phyloP scores from a whole-genome alignment of 805 yeast genomes.

The Peterozyma toletana region DNA sequence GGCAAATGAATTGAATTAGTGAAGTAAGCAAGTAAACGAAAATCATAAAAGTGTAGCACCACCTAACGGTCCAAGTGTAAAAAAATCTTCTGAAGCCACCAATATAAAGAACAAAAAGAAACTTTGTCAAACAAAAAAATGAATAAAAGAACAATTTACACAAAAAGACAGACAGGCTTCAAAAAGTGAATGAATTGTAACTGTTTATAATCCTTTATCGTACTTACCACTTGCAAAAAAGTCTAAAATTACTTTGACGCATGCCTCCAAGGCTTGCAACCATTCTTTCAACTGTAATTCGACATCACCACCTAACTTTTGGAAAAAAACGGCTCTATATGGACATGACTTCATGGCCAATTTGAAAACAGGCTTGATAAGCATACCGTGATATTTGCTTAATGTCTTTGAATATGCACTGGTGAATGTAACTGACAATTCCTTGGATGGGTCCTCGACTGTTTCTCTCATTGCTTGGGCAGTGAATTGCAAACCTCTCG shows the following conservation, averaged over 20 bases:
- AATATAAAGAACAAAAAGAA: too few species aligned
- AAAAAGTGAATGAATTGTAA: neutral
- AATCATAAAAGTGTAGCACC: too few species aligned
- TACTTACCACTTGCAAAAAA: slow-evolving; percentile 77
- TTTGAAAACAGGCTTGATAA: slow-evolving; percentile 81
- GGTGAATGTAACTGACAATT: slow-evolving; percentile 71
- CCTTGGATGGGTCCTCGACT: slow-evolving; percentile 52
- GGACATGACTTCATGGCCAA: slow-evolving; percentile 96
- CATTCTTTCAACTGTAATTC: slow-evolving; percentile 57
- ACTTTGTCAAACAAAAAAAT: too few species aligned
- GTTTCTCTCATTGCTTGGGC: slow-evolving; percentile 83
- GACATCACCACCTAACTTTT: slow-evolving; percentile 75
- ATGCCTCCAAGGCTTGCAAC: slow-evolving; percentile 69
- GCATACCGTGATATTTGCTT: slow-evolving; percentile 73
- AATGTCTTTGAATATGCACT: slow-evolving; percentile 80
- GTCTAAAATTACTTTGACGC: slow-evolving; percentile 65
- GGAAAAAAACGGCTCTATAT: slow-evolving; percentile 78
- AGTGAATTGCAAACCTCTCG: slow-evolving; percentile 84
- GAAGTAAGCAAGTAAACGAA: too few species aligned
- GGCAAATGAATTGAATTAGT: too few species aligned
- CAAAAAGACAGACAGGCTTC: too few species aligned
- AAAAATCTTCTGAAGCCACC: neutral
- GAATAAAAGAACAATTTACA: too few species aligned
- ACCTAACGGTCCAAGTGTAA: neutral
- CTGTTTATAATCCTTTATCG: slow-evolving; percentile 70